These are phyloP conservation scores for Salvia rosmarinus DNA, from an alignment of 257 asterid genomes.

Conservation along the genomic window DNA sequence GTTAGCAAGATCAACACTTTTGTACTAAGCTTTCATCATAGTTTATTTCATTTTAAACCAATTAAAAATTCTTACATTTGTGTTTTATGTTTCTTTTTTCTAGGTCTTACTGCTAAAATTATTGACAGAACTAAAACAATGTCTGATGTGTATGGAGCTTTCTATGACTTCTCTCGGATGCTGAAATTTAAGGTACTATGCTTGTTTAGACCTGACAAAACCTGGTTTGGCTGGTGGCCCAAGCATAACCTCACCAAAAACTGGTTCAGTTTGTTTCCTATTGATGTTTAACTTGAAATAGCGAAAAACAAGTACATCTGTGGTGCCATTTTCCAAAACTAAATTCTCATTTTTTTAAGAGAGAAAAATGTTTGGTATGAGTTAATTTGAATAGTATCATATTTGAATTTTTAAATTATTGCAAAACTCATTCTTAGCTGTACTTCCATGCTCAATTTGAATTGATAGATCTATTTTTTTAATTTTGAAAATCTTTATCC, in stretches of 20 bases:
- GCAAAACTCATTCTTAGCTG: neutral
- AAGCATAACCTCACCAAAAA: neutral
- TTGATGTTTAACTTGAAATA: slow-evolving; percentile 1
- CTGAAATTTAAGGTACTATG: slow-evolving; percentile 77
- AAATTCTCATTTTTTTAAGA: neutral
- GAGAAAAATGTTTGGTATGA: neutral
- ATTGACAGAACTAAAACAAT: slow-evolving; percentile 75
- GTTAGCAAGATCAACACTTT: slow-evolving; percentile 11
- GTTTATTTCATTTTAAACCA: slow-evolving; percentile 7
- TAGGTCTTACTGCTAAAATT: slow-evolving; percentile 93
- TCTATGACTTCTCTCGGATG: slow-evolving; percentile 85
- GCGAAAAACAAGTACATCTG: neutral
- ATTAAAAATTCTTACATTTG: slow-evolving; percentile 27
- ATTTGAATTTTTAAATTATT: neutral
- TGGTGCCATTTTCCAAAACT: slow-evolving; percentile 1
- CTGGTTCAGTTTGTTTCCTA: neutral
- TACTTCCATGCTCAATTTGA: neutral
- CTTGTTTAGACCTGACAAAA: slow-evolving; percentile 22
- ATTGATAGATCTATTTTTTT: neutral
- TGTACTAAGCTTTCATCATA: slow-evolving; percentile 2
- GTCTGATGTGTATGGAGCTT: slow-evolving; percentile 91
- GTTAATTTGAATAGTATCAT: neutral
- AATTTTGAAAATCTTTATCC: no score
- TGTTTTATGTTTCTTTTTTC: slow-evolving; percentile 27
- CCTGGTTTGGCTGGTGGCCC: slow-evolving; percentile 12